Conservation (phyloP, 208 protist species). For the Leishmania amazonensis region DNA sequence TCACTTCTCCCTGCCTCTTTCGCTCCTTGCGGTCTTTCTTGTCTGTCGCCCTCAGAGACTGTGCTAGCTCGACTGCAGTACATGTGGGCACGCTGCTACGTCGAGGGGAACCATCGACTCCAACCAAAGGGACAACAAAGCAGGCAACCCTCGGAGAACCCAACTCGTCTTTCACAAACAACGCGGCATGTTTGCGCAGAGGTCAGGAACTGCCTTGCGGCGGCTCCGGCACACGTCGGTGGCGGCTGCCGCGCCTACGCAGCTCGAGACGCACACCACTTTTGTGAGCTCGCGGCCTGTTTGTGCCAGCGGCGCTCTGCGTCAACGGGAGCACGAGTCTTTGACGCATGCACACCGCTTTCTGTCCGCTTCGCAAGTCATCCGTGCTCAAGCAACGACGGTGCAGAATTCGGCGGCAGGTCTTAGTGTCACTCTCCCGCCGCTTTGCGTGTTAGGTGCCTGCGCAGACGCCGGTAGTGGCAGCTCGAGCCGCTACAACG, state of each 20-base stretch:
- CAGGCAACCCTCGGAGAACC: not conserved
- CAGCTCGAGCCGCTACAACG: slow-evolving; percentile 8
- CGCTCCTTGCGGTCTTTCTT: not conserved
- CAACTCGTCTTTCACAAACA: not conserved
- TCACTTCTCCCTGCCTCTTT: not conserved
- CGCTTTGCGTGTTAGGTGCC: slow-evolving; percentile 41
- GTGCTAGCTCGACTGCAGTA: not conserved
- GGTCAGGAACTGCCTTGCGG: not conserved
- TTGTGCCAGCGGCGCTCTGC: not conserved
- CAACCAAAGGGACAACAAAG: too few species aligned
- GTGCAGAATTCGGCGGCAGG: slow-evolving; percentile 13
- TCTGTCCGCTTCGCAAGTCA: slow-evolving; percentile 2
- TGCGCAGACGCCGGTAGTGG: not conserved
- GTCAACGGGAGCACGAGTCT: not conserved
- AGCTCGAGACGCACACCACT: not conserved
- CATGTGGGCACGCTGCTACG: not conserved
- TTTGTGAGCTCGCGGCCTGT: not conserved
- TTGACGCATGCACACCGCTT: not conserved
- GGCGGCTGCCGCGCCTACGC: not conserved
- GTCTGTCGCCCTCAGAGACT: not conserved
- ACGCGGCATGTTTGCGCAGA: not conserved
- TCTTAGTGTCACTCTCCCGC: slow-evolving; percentile 51
- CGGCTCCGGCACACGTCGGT: not conserved
- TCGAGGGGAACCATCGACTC: not conserved
- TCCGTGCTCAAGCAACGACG: not conserved